Percentiles rank a stretch among this genome's conserved stretches.
These are phyloP conservation scores for Magnusiomyces paraingens DNA, from an alignment of 1,139 yeast genomes.

Conservation along the genomic window DNA sequence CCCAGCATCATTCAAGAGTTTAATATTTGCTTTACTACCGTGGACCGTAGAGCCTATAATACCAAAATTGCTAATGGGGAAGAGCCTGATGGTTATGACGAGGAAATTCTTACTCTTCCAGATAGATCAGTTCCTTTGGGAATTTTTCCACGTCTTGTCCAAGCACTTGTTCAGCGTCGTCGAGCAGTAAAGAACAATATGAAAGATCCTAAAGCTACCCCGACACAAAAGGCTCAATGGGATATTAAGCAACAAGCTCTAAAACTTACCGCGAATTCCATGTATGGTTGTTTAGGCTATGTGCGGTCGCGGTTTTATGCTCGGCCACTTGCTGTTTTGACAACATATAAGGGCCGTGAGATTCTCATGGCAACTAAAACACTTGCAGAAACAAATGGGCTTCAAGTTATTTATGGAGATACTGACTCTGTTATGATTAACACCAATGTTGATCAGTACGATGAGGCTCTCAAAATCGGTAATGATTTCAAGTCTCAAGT, in stretches of 20 bases:
- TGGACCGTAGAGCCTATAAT: conserved; percentile 43
- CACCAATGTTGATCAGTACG: conserved; percentile 64
- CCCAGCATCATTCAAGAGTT: conserved; percentile 97
- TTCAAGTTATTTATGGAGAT: conserved; percentile 94
- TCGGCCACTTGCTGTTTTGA: conserved; percentile 90
- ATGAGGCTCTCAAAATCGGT: conserved; percentile 78
- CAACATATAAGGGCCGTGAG: conserved; percentile 93
- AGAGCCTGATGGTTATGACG: conserved; percentile 33
- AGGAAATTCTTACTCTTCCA: conserved; percentile 71
- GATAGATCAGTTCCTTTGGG: conserved; percentile 56
- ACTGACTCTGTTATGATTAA: conserved; percentile 99
- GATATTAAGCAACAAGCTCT: conserved; percentile 96
- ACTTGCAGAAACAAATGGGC: conserved; percentile 75
- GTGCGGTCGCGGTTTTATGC: conserved; percentile 92
- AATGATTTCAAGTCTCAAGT: conserved; percentile 77
- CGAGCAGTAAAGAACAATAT: conserved; percentile 83
- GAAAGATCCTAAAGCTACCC: conserved; percentile 63
- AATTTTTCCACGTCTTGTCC: conserved; percentile 77
- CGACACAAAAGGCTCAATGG: conserved; percentile 55
- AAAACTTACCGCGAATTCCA: conserved; percentile 94
- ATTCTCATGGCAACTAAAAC: conserved; percentile 90
- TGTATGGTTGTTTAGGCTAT: conserved; percentile 98
- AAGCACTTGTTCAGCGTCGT: conserved; percentile 83
- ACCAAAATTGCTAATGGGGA: conserved; percentile 33
- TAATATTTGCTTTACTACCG: conserved; percentile 95